Evolutionary conservation across 148 eudicot species (phyloP).

Genomic region (Vaccinium macrocarpon): DNA sequence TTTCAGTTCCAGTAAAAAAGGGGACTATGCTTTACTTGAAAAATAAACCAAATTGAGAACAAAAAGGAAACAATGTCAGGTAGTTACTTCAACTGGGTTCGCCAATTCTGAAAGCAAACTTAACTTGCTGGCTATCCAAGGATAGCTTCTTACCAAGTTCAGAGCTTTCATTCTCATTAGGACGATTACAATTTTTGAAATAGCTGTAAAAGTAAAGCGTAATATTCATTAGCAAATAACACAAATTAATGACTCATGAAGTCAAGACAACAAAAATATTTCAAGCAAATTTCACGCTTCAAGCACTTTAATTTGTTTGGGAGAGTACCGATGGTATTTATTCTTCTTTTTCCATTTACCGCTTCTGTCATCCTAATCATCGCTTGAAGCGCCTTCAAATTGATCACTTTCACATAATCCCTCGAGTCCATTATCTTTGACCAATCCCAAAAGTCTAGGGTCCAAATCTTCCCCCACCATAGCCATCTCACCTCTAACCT

Average conservation of each 20-base stretch:
- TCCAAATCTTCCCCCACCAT: slow-evolving; percentile 39
- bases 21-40: not conserved
- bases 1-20: slow-evolving; percentile 14
- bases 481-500: slow-evolving; percentile 49
- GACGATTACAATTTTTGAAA: slow-evolving; percentile 62
- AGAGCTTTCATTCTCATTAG: slow-evolving; percentile 71
- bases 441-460: slow-evolving; percentile 30
- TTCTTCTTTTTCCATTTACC: slow-evolving; percentile 38
- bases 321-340: slow-evolving; percentile 74
- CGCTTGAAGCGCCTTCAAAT: slow-evolving; percentile 44
- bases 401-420: slow-evolving; percentile 64
- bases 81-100: slow-evolving; percentile 78
- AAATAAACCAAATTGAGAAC: slow-evolving; percentile 5
- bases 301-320: slow-evolving; percentile 75
- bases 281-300: slow-evolving; percentile 46
- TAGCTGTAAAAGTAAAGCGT: slow-evolving; percentile 30
- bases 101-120: slow-evolving; percentile 89
- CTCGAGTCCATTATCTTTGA: slow-evolving; percentile 36
- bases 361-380: slow-evolving; percentile 28
- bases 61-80: not conserved
- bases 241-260: not conserved
- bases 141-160: slow-evolving; percentile 69
- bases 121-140: slow-evolving; percentile 64
- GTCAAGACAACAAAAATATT: not conserved
- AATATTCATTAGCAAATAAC: not conserved